Percentiles rank a stretch among this genome's conserved stretches.
These are phyloP conservation scores for Dalbergia cochinchinensis DNA, from an alignment of 306 rosid genomes.

Conservation along the genomic window DNA sequence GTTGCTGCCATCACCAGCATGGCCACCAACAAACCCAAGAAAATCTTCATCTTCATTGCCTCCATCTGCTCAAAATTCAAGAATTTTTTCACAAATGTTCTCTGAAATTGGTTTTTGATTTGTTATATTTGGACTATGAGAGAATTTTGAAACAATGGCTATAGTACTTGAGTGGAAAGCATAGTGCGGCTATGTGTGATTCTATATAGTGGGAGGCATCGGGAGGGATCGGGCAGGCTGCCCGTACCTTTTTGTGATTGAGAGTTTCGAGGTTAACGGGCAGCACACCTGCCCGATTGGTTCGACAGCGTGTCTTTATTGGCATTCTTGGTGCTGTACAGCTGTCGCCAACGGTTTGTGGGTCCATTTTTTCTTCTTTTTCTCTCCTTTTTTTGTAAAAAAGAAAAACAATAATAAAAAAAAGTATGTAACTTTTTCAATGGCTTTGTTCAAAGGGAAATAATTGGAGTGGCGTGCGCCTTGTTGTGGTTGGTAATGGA, in stretches of 20 bases:
- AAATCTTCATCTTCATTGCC: slow-evolving; percentile 49
- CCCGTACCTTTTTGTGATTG: slow-evolving; percentile 19
- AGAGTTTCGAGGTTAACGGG: slow-evolving; percentile 1
- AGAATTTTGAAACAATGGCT: slow-evolving; percentile 11
- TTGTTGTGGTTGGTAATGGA: slow-evolving; percentile 31
- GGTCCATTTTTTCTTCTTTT: not conserved
- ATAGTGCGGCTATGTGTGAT: not conserved
- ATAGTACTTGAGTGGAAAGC: slow-evolving; percentile 32
- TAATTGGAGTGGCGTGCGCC: slow-evolving; percentile 25
- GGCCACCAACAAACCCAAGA: slow-evolving; percentile 44
- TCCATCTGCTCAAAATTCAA: slow-evolving; percentile 46
- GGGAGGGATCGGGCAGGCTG: slow-evolving; percentile 48
- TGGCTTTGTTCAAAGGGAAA: slow-evolving; percentile 3
- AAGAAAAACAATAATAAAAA: not conserved
- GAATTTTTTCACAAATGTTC: not conserved
- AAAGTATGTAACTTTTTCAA: not conserved
- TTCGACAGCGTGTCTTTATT: slow-evolving; percentile 54
- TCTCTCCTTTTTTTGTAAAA: not conserved
- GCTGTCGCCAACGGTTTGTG: slow-evolving; percentile 62
- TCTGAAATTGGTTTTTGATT: too few relatives aligned
- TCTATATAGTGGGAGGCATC: slow-evolving; percentile 48
- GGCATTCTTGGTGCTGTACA: slow-evolving; percentile 44
- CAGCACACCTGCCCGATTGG: slow-evolving; percentile 42
- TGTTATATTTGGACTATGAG: not conserved
- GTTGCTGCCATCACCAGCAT: slow-evolving; percentile 46